Conservation (phyloP, 805 yeast genomes). For the Saccharomycopsis microspora region DNA sequence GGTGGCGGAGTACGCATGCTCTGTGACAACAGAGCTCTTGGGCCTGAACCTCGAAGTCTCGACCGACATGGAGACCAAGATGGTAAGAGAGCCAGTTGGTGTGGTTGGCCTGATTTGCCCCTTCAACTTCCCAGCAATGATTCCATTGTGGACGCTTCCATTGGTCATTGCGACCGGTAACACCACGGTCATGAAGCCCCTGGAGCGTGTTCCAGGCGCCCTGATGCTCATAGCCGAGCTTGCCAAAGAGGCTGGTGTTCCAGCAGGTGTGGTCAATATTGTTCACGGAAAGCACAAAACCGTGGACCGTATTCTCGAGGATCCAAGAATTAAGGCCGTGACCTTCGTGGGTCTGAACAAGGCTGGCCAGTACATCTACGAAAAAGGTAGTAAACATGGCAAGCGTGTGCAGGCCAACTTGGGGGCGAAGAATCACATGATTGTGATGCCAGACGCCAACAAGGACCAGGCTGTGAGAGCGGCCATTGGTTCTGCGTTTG, state of each 20-base stretch:
- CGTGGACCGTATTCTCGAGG: slow-evolving; percentile 58
- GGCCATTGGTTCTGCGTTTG: slow-evolving; percentile 65
- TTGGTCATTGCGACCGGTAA: slow-evolving; percentile 55
- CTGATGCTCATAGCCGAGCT: slow-evolving; percentile 65
- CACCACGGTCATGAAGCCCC: slow-evolving; percentile 57
- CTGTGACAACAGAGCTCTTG: slow-evolving; percentile 47
- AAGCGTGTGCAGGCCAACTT: slow-evolving; percentile 70
- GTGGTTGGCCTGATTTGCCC: slow-evolving; percentile 72
- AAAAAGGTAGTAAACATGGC: slow-evolving; percentile 53
- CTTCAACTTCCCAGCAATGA: slow-evolving; percentile 81
- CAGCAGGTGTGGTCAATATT: slow-evolving; percentile 60
- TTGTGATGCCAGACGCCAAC: slow-evolving; percentile 65
- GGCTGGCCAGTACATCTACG: slow-evolving; percentile 67
- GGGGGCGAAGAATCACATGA: slow-evolving; percentile 72
- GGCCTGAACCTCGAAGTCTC: slow-evolving; percentile 60
- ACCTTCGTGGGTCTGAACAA: slow-evolving; percentile 73
- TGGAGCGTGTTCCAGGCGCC: slow-evolving; percentile 77
- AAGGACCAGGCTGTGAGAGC: slow-evolving; percentile 52
- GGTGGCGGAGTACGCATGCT: slow-evolving; percentile 66
- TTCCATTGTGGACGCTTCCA: slow-evolving; percentile 48
- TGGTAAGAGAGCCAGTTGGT: slow-evolving; percentile 63
- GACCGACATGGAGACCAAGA: slow-evolving; percentile 64
- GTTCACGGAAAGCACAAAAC: slow-evolving; percentile 68
- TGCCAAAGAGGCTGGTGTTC: slow-evolving; percentile 63
- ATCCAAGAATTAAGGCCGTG: slow-evolving; percentile 64